Base-by-base conservation (phyloP, 805 yeast species). In the Cyberlindnera meyerae region DNA sequence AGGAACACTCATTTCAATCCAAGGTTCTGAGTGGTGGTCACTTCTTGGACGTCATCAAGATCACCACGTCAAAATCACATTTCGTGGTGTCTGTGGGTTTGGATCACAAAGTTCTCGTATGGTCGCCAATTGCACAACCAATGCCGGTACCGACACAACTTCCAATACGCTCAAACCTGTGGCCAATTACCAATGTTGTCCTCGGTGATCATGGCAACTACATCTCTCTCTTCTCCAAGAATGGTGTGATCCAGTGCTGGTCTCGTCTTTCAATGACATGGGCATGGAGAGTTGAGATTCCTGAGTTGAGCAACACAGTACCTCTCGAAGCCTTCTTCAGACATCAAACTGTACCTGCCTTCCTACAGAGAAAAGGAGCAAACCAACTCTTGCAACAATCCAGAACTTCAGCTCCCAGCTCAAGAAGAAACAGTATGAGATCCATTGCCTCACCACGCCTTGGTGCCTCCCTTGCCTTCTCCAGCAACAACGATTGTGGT, bases 51-150 rank as follows among this genome's bases (percentile, higher is more conserved):
- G 68, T 83, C 4, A 66, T 81, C 24, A 70, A 69, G 39, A 62
- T 82, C 9, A 60, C 68, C n/a, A 71, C 86, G 0, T 78, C 84
- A 11, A 57, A 68, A 15, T 62, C 73, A 11, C 77, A 86, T 3
- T 79, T 82, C 48, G 67, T 83, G 17, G 77, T 84, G 0, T 70
- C 83, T 1, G 71, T 82, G 18, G 90, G 89, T 4, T 62, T 86
- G 52, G 94, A 85, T 49, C 88, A 82, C 47, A 73, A 70, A 41
- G 68, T 85, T 4, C 56, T 76, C 22, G 74, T 84, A 9, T 85
- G 94, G 94, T 79, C 84, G 0, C 88, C 88, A 4, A 53, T 78
- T 37, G 58, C 66, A 1, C 57, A 53, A 15, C 83, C 68, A 27
- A 55, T 61, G 33, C 79, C 70, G 34, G 42, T 50, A 17, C 78